A percentile compares a stretch with the other conserved stretches of the same genome.
phyloP scores from a whole-genome alignment of 495 filamentous ascomycete genomes.

The Xylona heveae region DNA sequence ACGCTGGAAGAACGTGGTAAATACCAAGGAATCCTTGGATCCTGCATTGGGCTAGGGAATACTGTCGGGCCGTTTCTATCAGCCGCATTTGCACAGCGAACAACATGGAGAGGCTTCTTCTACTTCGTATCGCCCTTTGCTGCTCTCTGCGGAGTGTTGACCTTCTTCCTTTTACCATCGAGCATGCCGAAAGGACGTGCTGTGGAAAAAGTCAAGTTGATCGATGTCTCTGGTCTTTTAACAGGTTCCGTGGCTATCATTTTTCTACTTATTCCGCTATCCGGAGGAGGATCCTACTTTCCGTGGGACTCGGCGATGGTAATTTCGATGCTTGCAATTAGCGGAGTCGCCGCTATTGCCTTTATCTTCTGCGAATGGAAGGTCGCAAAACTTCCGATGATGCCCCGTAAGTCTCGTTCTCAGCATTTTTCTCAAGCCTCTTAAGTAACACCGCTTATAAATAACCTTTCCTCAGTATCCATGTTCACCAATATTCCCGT shows the following conservation, averaged over 20 bases:
- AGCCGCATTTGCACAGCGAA: conserved; percentile 13
- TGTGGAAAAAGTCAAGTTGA: conserved; percentile 23
- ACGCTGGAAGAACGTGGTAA: conserved; percentile 17
- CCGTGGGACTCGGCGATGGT: conserved; percentile 37
- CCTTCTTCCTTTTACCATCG: conserved; percentile 18
- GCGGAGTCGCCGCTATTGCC: conserved; percentile 20
- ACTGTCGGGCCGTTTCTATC: conserved; percentile 19
- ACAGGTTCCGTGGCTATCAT: conserved; percentile 30
- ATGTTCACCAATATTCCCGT: conserved; percentile 34
- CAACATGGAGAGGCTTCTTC: conserved; percentile 16
- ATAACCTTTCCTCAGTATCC: too few species aligned
- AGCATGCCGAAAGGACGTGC: conserved; percentile 14
- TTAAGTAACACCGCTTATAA: conserved; percentile 7
- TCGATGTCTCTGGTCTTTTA: conserved; percentile 32
- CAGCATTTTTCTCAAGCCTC: conserved; percentile 6
- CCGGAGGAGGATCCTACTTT: conserved; percentile 38
- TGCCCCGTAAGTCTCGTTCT: conserved; percentile 24
- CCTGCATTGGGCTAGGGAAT: conserved; percentile 20
- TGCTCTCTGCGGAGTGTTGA: conserved; percentile 9
- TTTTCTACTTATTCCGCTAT: conserved; percentile 38
- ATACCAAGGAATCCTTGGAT: conserved; percentile 21
- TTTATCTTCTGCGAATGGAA: conserved; percentile 38
- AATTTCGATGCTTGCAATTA: conserved; percentile 37
- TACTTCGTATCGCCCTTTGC: conserved; percentile 12
- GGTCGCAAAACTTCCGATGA: conserved; percentile 33